phyloP scores from a whole-genome alignment of 805 yeast genomes.

The Zygotorulaspora danielsina region DNA sequence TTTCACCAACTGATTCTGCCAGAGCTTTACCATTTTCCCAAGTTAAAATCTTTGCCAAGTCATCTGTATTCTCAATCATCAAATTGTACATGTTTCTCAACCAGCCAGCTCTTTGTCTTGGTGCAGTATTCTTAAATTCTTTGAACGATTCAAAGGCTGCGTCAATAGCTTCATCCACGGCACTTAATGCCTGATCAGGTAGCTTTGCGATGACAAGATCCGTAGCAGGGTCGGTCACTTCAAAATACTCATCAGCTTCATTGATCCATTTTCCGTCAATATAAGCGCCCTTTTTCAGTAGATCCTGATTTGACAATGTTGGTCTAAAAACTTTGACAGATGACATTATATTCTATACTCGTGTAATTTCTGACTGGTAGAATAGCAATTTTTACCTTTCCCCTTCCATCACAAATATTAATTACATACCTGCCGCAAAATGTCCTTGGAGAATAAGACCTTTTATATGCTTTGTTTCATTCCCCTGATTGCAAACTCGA shows the following conservation, averaged over 20 bases:
- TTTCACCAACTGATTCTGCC: slow-evolving; percentile 51
- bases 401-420: no score
- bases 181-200: slow-evolving; percentile 56
- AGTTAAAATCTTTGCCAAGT: slow-evolving; percentile 51
- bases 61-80: slow-evolving; percentile 53
- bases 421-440: no score
- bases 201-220: slow-evolving; percentile 54
- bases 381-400: no score
- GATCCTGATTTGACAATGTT: slow-evolving; percentile 43
- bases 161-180: slow-evolving; percentile 54
- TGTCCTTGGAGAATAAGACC: no score
- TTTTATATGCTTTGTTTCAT: no score
- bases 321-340: slow-evolving; percentile 20
- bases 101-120: slow-evolving; percentile 49
- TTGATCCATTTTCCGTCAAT: slow-evolving; percentile 73
- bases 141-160: slow-evolving; percentile 45
- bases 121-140: slow-evolving; percentile 44
- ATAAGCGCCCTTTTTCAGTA: slow-evolving; percentile 56
- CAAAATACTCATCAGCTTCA: slow-evolving; percentile 45
- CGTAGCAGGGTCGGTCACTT: slow-evolving; percentile 74
- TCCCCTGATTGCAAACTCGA: no score
- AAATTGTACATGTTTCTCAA: slow-evolving; percentile 47
- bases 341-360: slow-evolving; percentile 5
- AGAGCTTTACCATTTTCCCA: slow-evolving; percentile 61
- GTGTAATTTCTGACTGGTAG: no score